These are phyloP conservation scores for Gymnopus androsaceus DNA, from an alignment of 1,284 basidiomycete genomes.

Conservation along the genomic window DNA sequence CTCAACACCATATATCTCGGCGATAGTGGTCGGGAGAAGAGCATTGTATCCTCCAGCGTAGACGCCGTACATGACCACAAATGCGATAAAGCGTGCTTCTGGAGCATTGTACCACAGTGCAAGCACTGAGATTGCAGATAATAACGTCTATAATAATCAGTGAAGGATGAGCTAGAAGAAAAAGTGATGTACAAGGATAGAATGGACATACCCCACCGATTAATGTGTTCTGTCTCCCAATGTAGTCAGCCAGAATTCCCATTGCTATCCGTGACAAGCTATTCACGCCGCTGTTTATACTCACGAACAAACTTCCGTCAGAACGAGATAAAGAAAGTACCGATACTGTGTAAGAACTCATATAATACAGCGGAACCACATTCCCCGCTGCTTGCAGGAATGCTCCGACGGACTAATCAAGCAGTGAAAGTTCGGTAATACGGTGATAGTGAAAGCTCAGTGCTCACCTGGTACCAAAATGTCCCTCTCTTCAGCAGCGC, in stretches of 20 bases:
- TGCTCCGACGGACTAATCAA: constrained; percentile 38
- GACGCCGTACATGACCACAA: constrained; percentile 41
- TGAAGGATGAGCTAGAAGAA: not conserved
- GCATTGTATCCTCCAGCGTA: constrained; percentile 46
- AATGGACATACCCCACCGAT: constrained; percentile 35
- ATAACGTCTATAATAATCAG: constrained; percentile 32
- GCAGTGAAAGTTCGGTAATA: not conserved
- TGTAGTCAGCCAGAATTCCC: constrained; percentile 44
- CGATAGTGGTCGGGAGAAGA: constrained; percentile 43
- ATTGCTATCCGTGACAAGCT: constrained; percentile 42
- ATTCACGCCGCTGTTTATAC: constrained; percentile 46
- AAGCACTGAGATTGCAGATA: constrained; percentile 44
- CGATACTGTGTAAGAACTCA: constrained; percentile 43
- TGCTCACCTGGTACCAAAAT: constrained; percentile 42
- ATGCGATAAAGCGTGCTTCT: constrained; percentile 37
- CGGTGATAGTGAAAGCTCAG: not conserved
- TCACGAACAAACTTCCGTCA: constrained; percentile 41
- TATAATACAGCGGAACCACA: constrained; percentile 45
- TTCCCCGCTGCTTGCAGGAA: constrained; percentile 49
- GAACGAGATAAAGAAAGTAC: constrained; percentile 40
- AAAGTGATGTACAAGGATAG: not conserved
- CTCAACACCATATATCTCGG: constrained; percentile 44
- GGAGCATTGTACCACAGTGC: constrained; percentile 44
- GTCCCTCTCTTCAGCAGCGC: constrained; percentile 41
- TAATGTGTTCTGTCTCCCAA: constrained; percentile 49